Conservation (phyloP, 2,329 filamentous ascomycete species). For the Colletotrichum sp. region DNA sequence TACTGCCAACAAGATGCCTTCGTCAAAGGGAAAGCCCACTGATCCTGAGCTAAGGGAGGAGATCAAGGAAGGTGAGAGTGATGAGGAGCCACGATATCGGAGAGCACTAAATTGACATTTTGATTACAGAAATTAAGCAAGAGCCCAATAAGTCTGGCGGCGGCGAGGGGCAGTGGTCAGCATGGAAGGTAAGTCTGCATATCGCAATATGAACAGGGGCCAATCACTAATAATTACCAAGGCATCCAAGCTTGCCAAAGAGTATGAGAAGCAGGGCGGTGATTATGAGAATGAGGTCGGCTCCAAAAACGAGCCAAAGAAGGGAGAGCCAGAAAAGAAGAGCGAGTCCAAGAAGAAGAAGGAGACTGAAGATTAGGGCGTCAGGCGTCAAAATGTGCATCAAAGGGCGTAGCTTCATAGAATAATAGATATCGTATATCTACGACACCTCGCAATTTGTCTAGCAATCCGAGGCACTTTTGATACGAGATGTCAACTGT, state of each 20-base stretch:
- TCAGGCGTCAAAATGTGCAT: background rate
- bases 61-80: conserved; percentile 39
- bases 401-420: background rate
- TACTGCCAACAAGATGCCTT: conserved; percentile 34
- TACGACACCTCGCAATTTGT: background rate
- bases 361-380: background rate
- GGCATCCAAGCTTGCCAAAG: conserved; percentile 43
- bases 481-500: background rate
- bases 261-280: conserved; percentile 46
- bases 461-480: background rate
- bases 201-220: fast-evolving
- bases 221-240: background rate
- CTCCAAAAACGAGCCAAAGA: conserved; percentile 41
- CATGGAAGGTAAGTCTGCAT: conserved; percentile 19
- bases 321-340: conserved; percentile 31
- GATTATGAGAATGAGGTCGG: conserved; percentile 44
- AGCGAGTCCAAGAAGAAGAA: conserved; percentile 27
- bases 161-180: conserved; percentile 35
- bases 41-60: conserved; percentile 43
- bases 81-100: fast-evolving
- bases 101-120: fast-evolving
- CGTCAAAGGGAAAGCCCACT: conserved; percentile 44
- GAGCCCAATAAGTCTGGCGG: conserved; percentile 46
- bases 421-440: background rate
- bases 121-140: conserved; percentile 40